phyloP scores from a whole-genome alignment of 2,329 filamentous ascomycete genomes.

The Colletotrichum somersetense region DNA sequence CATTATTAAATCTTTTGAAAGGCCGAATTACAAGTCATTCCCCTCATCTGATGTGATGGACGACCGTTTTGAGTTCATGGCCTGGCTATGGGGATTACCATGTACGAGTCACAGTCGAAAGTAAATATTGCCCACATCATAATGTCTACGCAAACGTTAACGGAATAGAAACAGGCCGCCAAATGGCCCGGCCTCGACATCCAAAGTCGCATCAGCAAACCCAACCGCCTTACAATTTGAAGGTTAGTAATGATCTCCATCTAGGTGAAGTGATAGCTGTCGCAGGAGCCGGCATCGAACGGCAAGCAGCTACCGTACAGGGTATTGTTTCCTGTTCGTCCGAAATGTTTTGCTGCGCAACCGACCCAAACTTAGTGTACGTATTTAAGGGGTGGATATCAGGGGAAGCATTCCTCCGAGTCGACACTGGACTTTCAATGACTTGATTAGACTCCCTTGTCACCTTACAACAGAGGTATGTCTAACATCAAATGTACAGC shows the following conservation, averaged over 20 bases:
- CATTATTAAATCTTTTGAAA: background rate
- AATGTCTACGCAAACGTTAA: conserved; percentile 11
- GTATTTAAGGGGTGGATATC: background rate
- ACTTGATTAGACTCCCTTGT: background rate
- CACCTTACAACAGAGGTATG: background rate
- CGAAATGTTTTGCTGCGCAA: background rate
- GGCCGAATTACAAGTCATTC: background rate
- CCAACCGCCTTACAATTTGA: background rate
- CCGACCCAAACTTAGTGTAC: background rate
- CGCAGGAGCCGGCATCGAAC: background rate
- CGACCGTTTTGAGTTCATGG: conserved; percentile 2
- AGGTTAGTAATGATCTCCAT: background rate
- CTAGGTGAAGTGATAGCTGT: background rate
- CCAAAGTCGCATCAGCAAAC: conserved; percentile 8
- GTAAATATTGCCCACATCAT: background rate
- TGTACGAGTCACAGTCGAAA: conserved; percentile 12
- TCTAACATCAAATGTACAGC: background rate
- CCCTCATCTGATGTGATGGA: background rate
- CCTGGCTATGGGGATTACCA: background rate
- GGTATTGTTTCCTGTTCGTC: conserved; percentile 30
- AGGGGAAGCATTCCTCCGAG: background rate
- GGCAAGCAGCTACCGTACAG: background rate
- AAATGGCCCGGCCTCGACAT: background rate
- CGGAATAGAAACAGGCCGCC: conserved; percentile 6
- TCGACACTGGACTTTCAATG: background rate